phyloP scores from a whole-genome alignment of 225 moss, liverwort and hornwort species.

The Marchantia paleacea region DNA sequence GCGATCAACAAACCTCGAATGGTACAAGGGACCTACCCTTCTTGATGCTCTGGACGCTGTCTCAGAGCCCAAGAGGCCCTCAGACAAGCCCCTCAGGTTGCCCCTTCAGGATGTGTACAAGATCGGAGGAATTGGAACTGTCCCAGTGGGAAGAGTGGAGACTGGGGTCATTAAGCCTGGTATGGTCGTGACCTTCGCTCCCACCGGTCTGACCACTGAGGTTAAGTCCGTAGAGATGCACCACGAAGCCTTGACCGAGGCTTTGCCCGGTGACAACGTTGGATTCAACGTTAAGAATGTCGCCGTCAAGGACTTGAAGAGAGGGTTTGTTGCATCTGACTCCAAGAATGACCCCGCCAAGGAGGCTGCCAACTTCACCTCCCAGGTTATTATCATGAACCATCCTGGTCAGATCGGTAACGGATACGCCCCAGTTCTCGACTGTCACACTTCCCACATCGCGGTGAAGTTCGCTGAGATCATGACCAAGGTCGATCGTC shows the following conservation, averaged over 20 bases:
- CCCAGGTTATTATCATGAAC: conserved; percentile 61
- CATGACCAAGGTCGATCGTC: conserved; percentile 58
- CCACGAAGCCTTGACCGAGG: conserved; percentile 50
- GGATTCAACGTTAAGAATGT: conserved; percentile 65
- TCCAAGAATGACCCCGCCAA: conserved; percentile 58
- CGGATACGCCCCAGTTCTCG: conserved; percentile 56
- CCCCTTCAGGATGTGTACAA: conserved; percentile 80
- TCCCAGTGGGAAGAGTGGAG: conserved; percentile 56
- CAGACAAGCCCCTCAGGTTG: conserved; percentile 64
- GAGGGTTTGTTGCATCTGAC: conserved; percentile 56
- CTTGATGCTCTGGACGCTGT: conserved; percentile 58
- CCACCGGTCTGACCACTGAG: conserved; percentile 60
- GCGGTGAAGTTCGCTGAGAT: conserved; percentile 60
- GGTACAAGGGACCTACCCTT: conserved; percentile 78
- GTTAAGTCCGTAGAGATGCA: conserved; percentile 68
- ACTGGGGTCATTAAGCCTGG: conserved; percentile 60
- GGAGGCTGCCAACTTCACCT: conserved; percentile 56
- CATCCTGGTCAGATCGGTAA: conserved; percentile 59
- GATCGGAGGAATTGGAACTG: conserved; percentile 66
- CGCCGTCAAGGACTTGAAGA: conserved; percentile 54
- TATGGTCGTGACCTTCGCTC: conserved; percentile 51
- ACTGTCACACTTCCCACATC: conserved; percentile 62
- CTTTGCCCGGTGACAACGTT: conserved; percentile 52
- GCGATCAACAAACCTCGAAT: conserved; percentile 50
- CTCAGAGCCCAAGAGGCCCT: conserved; percentile 68